Evolutionary conservation across 768 basidiomycete genomes (phyloP), one percentile per base, ranked within the genome.

Genomic region (Baorangia bicolor): DNA sequence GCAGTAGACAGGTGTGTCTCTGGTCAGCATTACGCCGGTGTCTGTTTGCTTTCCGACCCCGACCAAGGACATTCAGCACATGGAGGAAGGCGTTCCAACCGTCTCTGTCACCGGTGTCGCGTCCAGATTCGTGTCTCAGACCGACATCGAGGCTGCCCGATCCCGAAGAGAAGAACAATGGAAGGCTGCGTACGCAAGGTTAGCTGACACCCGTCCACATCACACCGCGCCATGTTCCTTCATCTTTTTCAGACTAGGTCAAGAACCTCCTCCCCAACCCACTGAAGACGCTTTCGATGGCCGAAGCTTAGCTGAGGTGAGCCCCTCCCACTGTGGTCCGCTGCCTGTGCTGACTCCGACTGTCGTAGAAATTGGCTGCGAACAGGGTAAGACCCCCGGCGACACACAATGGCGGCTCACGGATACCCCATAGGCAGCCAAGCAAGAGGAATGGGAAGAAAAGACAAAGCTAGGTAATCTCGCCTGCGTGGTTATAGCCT

Each of bases 381-480:
- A 94, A 94, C 70, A 90, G 82, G 79, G 90, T 90, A 69, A 69
- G 77, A 69, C 52, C 5, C 57, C 40, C 30, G 50, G 34, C 39
- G 6, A 21, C 52, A 42, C 52, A 34, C 47, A 46, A 20, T 31
- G 45, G 31, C 42, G 50, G 42, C 40, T 65, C 51, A 69, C 31
- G 51, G 40, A 53, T 23, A 42, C 41, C 34, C 2, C 46, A 20
- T 60, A 92, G 90, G 84, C 86, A 65, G 90, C 90, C 60, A 92
- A 93, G 71, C 90, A 94, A 73, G 92, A 94, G 70, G 90, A 94
- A 83, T 94, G 90, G 89, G 92, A 94, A 68, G 89, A 92, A 70
- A 89, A 89, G 69, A 90, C 84, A 57, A 92, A 92, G 69, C 81
- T 94, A 73, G 79, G 73, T 73, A 58, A 62, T 45, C 40, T 53